Base-by-base conservation (phyloP, 306 rosid species). In the Quercus suber region DNA sequence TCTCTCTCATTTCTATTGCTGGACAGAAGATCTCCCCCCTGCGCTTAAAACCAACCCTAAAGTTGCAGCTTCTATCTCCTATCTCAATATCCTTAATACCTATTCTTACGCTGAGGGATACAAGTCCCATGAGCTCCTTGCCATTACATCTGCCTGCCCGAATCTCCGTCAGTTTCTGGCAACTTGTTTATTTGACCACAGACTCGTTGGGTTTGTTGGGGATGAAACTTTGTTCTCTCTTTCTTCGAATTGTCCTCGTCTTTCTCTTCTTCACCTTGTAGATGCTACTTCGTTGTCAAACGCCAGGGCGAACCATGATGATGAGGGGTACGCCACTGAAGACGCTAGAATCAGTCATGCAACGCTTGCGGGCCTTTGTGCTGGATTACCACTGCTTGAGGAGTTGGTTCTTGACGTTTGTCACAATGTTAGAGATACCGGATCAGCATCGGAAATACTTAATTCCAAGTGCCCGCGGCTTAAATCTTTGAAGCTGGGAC, bases 11-110 rank as follows among this genome's bases (percentile, higher is more conserved):
- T 73, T 73, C 77, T 73, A 55, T 56, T 55, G 18, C 77, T 73
- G 67, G 67, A n/a, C 77, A 17, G 77, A 73, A 73, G 77, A 73
- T 73, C 77, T 73, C 9, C 77, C 67, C 15, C 68, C 33, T 3
- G 68, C 65, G 2, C 67, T 73, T 3, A 18, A 31, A 73, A 51
- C 67, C 35, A 11, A 31, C 77, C 68, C 77, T 7, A 55, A 3
- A 4, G 52, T 56, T 27, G 77, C 77, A 55, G 31, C 64, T 30
- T 73, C 77, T 4, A 25, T 73, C 9, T 10, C 37, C 67, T 9
- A 55, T 30, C 43, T 73, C 15, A 56, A 56, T 30, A 55, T 73
- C 23, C 65, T 73, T 1, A 56, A 33, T 1, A 73, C 51, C 52
- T 13, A n/a, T 31, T 55, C 77, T 4, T 55, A 28, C n/a, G n/a